Evolutionary conservation across 768 basidiomycete species (phyloP).

Genomic region (Russula olivacea): DNA sequence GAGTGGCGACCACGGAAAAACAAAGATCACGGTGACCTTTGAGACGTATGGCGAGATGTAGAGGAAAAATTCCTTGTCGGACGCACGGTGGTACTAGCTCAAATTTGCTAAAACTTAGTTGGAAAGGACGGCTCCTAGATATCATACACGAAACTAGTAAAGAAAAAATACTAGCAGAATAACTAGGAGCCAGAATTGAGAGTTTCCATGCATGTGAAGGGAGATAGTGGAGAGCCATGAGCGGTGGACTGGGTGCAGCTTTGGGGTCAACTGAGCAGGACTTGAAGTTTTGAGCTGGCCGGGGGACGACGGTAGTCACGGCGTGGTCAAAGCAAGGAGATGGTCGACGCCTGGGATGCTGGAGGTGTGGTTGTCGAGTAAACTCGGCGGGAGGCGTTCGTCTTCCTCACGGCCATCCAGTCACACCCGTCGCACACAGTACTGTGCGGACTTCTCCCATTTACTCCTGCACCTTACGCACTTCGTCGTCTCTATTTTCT

Average conservation of each 20-base stretch:
- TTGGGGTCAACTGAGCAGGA: background rate
- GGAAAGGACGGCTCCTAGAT: too few relatives aligned
- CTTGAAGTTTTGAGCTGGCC: background rate
- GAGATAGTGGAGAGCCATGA: background rate
- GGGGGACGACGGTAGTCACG: background rate
- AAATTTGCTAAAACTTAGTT: background rate
- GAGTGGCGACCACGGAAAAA: background rate
- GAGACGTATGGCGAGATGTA: background rate
- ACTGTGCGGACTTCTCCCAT: background rate
- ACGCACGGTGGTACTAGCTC: background rate
- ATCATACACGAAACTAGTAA: background rate
- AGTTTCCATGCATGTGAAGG: background rate
- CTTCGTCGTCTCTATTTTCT: background rate
- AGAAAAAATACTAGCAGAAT: background rate
- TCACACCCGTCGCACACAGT: background rate
- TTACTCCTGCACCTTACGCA: background rate
- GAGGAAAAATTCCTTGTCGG: background rate
- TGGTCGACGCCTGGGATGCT: background rate
- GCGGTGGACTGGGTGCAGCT: background rate
- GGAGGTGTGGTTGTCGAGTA: too few relatives aligned
- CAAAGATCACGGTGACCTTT: conserved; percentile 3
- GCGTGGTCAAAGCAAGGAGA: background rate
- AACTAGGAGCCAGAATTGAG: background rate
- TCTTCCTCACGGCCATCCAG: background rate
- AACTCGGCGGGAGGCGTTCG: background rate